These are phyloP conservation scores for Irpex sp. DNA, from an alignment of 1,284 basidiomycete genomes.

Conservation along the genomic window DNA sequence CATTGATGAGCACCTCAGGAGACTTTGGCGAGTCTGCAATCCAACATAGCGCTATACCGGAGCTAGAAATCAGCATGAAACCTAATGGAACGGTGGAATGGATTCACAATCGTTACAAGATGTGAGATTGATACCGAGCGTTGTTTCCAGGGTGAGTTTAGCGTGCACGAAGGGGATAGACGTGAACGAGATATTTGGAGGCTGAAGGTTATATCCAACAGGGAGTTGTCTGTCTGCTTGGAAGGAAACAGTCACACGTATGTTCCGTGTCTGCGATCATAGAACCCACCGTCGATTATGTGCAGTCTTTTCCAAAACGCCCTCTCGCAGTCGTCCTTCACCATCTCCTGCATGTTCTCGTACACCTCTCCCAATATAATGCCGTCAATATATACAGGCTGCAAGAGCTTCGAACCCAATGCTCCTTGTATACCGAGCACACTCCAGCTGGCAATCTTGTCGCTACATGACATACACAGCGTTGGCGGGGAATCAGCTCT, in stretches of 20 bases:
- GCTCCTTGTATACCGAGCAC: slow-evolving; percentile 85
- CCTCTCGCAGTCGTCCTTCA: slow-evolving; percentile 55
- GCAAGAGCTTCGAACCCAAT: slow-evolving; percentile 47
- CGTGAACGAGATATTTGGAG: slow-evolving; percentile 57
- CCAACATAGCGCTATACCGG: slow-evolving; percentile 61
- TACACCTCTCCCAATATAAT: slow-evolving; percentile 75
- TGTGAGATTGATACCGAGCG: slow-evolving; percentile 18
- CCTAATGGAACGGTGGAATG: slow-evolving; percentile 3
- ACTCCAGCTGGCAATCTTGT: slow-evolving; percentile 86
- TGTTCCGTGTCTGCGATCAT: background rate
- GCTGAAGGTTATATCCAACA: slow-evolving; percentile 40
- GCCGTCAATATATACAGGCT: slow-evolving; percentile 60
- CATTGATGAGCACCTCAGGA: slow-evolving; percentile 70
- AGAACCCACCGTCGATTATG: slow-evolving; percentile 30
- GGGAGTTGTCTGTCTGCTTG: slow-evolving; percentile 35
- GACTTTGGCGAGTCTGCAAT: slow-evolving; percentile 42
- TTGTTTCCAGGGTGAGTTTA: slow-evolving; percentile 33
- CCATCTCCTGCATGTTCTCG: slow-evolving; percentile 31
- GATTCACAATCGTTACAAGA: slow-evolving; percentile 66
- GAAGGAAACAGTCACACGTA: slow-evolving; percentile 1
- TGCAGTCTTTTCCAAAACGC: slow-evolving; percentile 54
- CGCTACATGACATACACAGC: slow-evolving; percentile 83
- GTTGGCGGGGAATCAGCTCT: slow-evolving; percentile 82
- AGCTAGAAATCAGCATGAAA: slow-evolving; percentile 1
- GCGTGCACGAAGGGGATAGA: slow-evolving; percentile 56